Evolutionary conservation across 306 rosid genomes (phyloP), one percentile per base, ranked within the genome.

Genomic region (Gastrolobium villosum): DNA sequence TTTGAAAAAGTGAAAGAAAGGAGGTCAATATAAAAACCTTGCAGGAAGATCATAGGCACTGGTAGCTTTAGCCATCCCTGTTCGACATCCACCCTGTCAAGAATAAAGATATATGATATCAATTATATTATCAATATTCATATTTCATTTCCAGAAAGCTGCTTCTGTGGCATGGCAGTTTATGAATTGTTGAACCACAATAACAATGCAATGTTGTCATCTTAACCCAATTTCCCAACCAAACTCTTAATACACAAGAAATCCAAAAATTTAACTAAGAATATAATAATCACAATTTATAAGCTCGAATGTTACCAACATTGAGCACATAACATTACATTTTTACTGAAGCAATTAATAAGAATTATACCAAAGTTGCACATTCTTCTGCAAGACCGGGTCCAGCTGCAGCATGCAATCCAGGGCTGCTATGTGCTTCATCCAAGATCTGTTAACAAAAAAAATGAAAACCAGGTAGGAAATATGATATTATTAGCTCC

Each of bases 311-410:
- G 54, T 14, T 20, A 41, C 26, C 39, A 43, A 49, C 45, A 82
- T 49, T 9, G 6, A 61, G 69, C 56, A 41, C 10, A 62, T 63
- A 37, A 45, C 30, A 63, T 46, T 31, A 76, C 30, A 54, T 10
- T 76, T 70, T 41, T 39, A 4, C 57, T n/a, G 40, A 80, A 80
- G 32, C 59, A 76, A 61, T 53, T 55, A 75, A 55, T 59, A 62
- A 65, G 55, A 81, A 61, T 79, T 31, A 56, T 88, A 96, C 99
- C 97, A 91, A 77, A 69, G 96, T 65, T 53, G 92, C 91, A 83
- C 98, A 96, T 86, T 96, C 99, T 88, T 96, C 99, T 26, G 90
- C 89, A 84, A 96, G 97, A 81, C 93, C 97, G 77, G 98, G 98
- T 87, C 99, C 99, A 79, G 99, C 97, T 13, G 98, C 98, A 63